Evolutionary conservation across 2,329 filamentous ascomycete species (phyloP), one percentile per base, ranked within the genome.

Genomic region (Arthrobotrys megalospora): DNA sequence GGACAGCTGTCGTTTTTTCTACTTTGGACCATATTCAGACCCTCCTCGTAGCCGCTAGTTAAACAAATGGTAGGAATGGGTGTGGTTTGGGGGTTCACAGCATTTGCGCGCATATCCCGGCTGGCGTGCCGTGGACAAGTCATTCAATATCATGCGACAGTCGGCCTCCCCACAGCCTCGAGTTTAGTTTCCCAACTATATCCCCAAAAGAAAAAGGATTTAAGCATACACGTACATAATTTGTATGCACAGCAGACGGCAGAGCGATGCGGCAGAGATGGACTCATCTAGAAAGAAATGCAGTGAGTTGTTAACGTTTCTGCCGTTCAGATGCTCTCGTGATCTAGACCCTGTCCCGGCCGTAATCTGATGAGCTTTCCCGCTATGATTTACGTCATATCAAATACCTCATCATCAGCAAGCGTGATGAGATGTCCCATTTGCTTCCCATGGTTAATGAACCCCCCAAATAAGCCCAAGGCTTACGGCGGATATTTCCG

Each of bases 391-490:
- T 78, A 78, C 75, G 67, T 78, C 75, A 78, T 78, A 60, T 60
- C 32, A 32, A 47, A 65, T 76, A 64, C 65, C n/a, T n/a, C n/a
- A 76, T 36, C 65, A 60, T 38, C 38, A 50, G 43, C 67, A 28
- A 38, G 63, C 36, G 67, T 78, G 75, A 78, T 78, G 75, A 78
- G 67, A 78, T 78, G 75, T 71, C 62, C 67, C 5, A 58, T 48
- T 48, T 48, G 41, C n/a, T 41, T 24, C 8, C 52, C 52, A 58
- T 41, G 52, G 52, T 21, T 38, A 4, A 58, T 6, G 3, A 19
- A 28, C 1, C 55, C 34, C 53, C 53, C n/a, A 21, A 60, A 38
- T 24, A 60, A 5, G 55, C 55, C 34, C 24, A 52, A 63, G 2
- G 28, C 19, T 16, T 48, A 21, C 28, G 32, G 45, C 69, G 69